Evolutionary conservation across 2,329 filamentous ascomycete genomes (phyloP).

Genomic region (Berkeleyomyces rouxiae): DNA sequence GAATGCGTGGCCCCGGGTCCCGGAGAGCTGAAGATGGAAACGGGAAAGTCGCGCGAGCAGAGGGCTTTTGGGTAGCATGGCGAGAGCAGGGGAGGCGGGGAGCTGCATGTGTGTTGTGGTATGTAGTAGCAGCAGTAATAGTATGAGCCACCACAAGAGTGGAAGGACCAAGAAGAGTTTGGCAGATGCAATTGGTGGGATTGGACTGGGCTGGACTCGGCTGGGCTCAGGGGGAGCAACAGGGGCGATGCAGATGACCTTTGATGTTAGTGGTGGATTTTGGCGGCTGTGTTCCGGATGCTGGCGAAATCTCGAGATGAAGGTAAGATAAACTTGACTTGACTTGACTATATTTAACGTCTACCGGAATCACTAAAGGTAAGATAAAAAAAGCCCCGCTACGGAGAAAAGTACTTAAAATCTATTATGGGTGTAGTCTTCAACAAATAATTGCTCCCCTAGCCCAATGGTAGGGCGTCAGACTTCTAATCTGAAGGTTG

Average conservation of each 20-base stretch:
- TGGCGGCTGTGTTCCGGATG: too few species aligned
- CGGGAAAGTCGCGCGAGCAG: background rate
- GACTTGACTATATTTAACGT: too few species aligned
- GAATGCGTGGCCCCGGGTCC: background rate
- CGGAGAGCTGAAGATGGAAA: background rate
- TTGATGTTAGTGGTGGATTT: too few species aligned
- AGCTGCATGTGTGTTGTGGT: background rate
- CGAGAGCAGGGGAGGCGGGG: background rate
- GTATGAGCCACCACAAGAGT: too few species aligned
- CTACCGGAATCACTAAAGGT: background rate
- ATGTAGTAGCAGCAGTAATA: background rate
- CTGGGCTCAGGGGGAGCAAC: too few species aligned
- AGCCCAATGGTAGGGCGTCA: conserved; percentile 14
- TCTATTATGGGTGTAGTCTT: background rate
- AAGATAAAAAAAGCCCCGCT: background rate
- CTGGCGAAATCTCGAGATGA: too few species aligned
- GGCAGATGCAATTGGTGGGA: background rate
- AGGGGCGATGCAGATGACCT: too few species aligned
- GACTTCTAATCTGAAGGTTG: conserved; percentile 15
- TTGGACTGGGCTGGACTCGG: too few species aligned
- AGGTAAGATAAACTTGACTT: too few species aligned
- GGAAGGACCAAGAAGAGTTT: background rate
- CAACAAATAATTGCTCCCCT: conserved; percentile 7
- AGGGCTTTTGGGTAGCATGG: background rate
- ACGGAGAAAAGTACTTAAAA: background rate